Base-by-base conservation (phyloP, 768 basidiomycete species). In the Lactarius vividus region DNA sequence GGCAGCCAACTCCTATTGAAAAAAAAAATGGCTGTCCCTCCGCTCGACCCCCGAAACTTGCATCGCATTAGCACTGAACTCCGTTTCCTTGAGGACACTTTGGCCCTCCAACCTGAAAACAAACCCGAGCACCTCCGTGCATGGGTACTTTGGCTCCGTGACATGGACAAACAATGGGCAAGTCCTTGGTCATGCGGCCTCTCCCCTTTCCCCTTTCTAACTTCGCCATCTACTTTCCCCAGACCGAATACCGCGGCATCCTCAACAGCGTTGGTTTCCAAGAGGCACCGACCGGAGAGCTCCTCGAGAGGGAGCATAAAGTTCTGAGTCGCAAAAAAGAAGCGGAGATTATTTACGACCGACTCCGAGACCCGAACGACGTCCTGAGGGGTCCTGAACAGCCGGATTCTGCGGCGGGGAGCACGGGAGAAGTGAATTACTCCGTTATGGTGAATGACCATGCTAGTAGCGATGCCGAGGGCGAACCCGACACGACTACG, bases 91-190 rank as follows among this genome's bases (percentile, higher is more conserved):
- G 66, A 67, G 35, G 57, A 59, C 0, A 37, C 33, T 29, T 46
- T 67, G 66, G 28, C 57, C 18, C 49, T 63, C 26, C 66, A 67
- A 29, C 66, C 66, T 11, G 61, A 55, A 39, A 59, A 42, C 26
- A 59, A 67, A 28, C 66, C 66, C 20, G 66, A 67, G 42, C 61
- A 67, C 11, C 26, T 59, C 40, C 57, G 61, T n/a, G 61, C 57
- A n/a, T 67, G 66, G 66, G 52, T 55, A 33, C 28, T 23, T 39
- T 67, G 66, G 66, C 33, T 67, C 11, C 61, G 28, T 37, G 66
- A 63, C 40, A 63, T 67, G 66, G 61, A 63, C 29, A 67, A 67
- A 37, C 66, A 67, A 59, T 67, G 66, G 66, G 66, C 52, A 15
- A 63, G 66, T 63, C 57, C 44, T 39, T 31, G 26, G 1, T 44